Conservation (phyloP, 176 grass and related monocot genomes). For the Alopecurus myosuroides region DNA sequence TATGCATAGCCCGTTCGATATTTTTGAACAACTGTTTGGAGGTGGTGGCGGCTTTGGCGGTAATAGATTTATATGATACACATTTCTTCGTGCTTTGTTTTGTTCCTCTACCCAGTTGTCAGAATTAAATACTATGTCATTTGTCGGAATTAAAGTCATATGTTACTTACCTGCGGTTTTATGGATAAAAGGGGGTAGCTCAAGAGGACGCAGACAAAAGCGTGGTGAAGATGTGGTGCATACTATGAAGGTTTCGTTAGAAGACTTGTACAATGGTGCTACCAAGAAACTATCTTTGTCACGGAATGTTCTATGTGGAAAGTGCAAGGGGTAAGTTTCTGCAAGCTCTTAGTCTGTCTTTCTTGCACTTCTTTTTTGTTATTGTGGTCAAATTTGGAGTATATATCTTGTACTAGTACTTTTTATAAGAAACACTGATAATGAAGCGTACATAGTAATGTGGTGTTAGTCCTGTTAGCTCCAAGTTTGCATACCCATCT, state of each 20-base stretch:
- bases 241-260: constrained; percentile 80
- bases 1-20: constrained; percentile 78
- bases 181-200: constrained; percentile 59
- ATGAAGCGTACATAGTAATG: not conserved
- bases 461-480: not conserved
- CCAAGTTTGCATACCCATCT: not conserved
- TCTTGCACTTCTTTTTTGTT: not conserved
- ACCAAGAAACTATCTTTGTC: constrained; percentile 82
- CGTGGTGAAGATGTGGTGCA: constrained; percentile 81
- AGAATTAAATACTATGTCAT: not conserved
- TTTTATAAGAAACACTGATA: not conserved
- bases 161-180: constrained; percentile 1
- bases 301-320: constrained; percentile 64
- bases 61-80: constrained; percentile 14
- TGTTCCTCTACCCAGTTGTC: not conserved
- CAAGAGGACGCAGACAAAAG: constrained; percentile 78
- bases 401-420: not conserved
- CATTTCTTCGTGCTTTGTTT: not conserved
- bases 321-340: constrained; percentile 83
- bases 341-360: not conserved
- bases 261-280: constrained; percentile 88
- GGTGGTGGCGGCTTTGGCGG: constrained; percentile 52
- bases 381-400: not conserved
- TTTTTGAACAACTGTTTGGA: constrained; percentile 89
- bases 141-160: not conserved